Percentiles rank a stretch among this genome's conserved stretches.
These are phyloP conservation scores for Ilyonectria destructans DNA, from an alignment of 2,329 filamentous ascomycete genomes.

Conservation along the genomic window DNA sequence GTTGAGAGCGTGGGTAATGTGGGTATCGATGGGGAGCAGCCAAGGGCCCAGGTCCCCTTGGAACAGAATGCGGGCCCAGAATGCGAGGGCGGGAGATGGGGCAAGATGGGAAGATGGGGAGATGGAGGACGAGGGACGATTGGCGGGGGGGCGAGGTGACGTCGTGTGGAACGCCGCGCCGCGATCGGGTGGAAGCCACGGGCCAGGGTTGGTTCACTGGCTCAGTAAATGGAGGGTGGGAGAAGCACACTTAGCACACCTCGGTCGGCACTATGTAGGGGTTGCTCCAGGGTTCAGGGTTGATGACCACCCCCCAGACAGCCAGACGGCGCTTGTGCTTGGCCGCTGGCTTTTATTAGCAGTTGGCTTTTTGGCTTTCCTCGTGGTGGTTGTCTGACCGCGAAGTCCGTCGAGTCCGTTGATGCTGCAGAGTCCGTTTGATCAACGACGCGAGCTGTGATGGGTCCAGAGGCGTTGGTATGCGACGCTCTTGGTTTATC, in stretches of 20 bases:
- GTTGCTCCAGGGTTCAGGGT: constrained; percentile 32
- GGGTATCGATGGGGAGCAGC: neutral
- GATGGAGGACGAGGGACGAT: constrained; percentile 32
- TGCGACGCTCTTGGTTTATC: constrained; percentile 15
- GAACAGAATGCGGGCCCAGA: neutral
- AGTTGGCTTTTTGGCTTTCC: constrained; percentile 6
- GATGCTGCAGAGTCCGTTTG: constrained; percentile 17
- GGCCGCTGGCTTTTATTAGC: constrained; percentile 3
- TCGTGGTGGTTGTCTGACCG: neutral
- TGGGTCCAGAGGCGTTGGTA: constrained; percentile 20
- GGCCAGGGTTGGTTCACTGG: constrained; percentile 23
- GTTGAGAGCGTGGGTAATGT: constrained; percentile 13
- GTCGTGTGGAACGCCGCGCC: constrained; percentile 42
- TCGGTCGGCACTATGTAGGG: constrained; percentile 11
- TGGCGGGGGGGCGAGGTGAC: constrained; percentile 36
- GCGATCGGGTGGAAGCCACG: constrained; percentile 33
- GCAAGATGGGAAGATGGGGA: constrained; percentile 32
- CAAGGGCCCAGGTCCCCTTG: constrained; percentile 24
- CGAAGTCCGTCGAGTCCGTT: neutral
- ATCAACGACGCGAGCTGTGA: constrained; percentile 15
- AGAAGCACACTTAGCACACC: constrained; percentile 17
- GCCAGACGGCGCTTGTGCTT: constrained; percentile 5
- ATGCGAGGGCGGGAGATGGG: constrained; percentile 34
- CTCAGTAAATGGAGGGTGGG: constrained; percentile 6
- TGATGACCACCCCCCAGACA: constrained; percentile 18